These are phyloP conservation scores for Diaporthe citriasiana DNA, from an alignment of 2,329 filamentous ascomycete genomes.

Conservation along the genomic window DNA sequence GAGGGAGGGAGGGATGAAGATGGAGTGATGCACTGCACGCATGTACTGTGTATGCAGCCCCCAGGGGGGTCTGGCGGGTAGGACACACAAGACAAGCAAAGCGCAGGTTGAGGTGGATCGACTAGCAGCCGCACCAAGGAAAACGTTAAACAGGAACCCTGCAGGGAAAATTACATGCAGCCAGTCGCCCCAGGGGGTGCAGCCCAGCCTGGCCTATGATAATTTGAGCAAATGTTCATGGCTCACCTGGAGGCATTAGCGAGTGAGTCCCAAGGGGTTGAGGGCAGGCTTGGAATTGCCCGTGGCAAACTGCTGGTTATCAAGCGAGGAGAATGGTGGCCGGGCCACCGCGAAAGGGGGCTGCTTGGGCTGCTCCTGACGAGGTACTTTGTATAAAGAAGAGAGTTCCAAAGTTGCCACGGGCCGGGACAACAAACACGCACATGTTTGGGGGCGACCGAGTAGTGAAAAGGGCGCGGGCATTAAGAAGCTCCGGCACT, in stretches of 20 bases:
- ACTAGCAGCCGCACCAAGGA: conserved; percentile 34
- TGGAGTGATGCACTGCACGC: conserved; percentile 4
- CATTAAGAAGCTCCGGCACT: conserved; percentile 4
- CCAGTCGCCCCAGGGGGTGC: neutral
- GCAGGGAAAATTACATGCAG: conserved; percentile 26
- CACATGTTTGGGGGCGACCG: neutral
- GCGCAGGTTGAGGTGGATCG: conserved; percentile 19
- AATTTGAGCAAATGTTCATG: neutral
- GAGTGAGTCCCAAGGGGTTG: neutral
- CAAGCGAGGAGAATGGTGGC: neutral
- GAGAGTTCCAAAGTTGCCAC: neutral
- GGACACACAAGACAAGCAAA: conserved; percentile 5
- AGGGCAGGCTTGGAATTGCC: neutral
- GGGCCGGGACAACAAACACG: neutral
- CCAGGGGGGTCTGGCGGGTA: conserved; percentile 1
- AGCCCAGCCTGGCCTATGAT: neutral
- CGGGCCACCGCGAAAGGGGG: neutral
- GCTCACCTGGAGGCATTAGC: neutral
- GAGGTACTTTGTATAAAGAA: neutral
- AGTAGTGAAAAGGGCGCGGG: conserved; percentile 2
- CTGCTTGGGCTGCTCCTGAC: neutral
- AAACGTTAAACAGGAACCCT: conserved; percentile 35
- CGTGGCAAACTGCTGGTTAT: neutral
- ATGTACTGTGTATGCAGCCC: conserved; percentile 27
- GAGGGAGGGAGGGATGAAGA: conserved; percentile 28